Evolutionary conservation across 1,284 basidiomycete genomes (phyloP), one percentile per base, ranked within the genome.

Genomic region (Microbotryum scabiosae): DNA sequence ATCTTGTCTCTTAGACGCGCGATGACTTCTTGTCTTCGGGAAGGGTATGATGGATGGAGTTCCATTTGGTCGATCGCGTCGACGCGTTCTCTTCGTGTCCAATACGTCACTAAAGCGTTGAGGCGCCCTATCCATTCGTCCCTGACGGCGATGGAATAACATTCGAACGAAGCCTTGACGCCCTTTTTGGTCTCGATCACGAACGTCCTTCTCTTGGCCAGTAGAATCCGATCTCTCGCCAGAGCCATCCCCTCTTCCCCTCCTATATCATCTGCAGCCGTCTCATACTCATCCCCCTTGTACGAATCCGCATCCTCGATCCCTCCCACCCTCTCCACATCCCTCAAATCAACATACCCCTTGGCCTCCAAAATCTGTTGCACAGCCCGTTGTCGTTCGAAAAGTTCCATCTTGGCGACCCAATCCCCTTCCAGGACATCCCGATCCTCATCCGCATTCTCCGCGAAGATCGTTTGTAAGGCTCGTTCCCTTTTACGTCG

Each of bases 101-200:
- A 71, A 51, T 68, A 71, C 0, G 55, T 57, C 0, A 62, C 60
- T 21, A 71, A 61, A 2, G 64, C 63, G 12, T 51, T 46, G 16
- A 71, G 57, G 0, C 69, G 66, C 4, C 59, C 63, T 25, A 65
- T 60, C 69, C 67, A 69, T 54, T 71, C 69, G 12, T 57, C 54
- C 1, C 59, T 57, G 20, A 69, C 68, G 23, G 56, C 58, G 25
- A 64, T 65, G 25, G 68, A 65, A 32, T 65, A 60, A 49, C 63
- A 65, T 63, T 71, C 68, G 51, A 71, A 67, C 7, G 51, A 44
- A 21, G 47, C 55, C 5, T 47, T 51, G 30, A 9, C 21, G 5
- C 63, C 66, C 21, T 54, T 47, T 16, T 50, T 44, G 0, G 57
- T 60, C 49, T 51, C 57, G 53, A 65, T 50, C 30, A 63, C 45